phyloP scores from a whole-genome alignment of 2,329 filamentous ascomycete genomes.

The Fusarium sp. region DNA sequence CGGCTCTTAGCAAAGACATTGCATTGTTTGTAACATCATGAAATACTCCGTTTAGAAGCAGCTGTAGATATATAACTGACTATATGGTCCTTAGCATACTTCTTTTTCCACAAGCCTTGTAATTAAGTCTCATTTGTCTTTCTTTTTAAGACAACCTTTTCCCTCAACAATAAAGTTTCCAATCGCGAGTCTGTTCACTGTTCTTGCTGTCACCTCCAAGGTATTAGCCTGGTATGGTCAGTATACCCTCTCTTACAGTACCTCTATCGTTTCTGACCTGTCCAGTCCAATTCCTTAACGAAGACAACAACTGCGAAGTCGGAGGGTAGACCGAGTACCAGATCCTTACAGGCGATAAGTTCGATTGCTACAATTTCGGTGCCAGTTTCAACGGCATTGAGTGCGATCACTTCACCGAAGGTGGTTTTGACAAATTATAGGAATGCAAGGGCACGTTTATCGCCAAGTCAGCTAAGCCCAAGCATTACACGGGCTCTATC shows the following conservation, averaged over 20 bases:
- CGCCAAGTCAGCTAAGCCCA: not conserved
- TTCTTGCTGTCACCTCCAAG: not conserved
- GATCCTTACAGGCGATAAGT: not conserved
- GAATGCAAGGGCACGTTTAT: not conserved
- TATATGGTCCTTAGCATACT: too few species aligned
- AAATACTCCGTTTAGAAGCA: not conserved
- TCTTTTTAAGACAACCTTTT: not conserved
- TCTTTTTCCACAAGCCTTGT: not conserved
- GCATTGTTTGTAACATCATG: not conserved
- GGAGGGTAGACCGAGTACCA: not conserved
- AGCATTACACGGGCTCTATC: not conserved
- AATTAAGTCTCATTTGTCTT: not conserved
- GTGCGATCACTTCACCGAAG: not conserved
- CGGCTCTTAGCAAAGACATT: not conserved
- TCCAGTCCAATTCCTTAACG: not conserved
- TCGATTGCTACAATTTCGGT: not conserved
- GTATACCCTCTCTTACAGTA: not conserved
- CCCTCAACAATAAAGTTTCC: not conserved
- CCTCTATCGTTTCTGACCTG: not conserved
- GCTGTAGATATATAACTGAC: not conserved
- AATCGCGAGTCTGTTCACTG: not conserved
- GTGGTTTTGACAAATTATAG: not conserved
- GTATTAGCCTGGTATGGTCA: not conserved
- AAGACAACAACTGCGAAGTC: not conserved
- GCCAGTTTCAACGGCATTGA: not conserved